A percentile compares a stretch with the other conserved stretches of the same genome.
Conservation (phyloP, 345 rosid genomes). For the Fremontodendron californicum region DNA sequence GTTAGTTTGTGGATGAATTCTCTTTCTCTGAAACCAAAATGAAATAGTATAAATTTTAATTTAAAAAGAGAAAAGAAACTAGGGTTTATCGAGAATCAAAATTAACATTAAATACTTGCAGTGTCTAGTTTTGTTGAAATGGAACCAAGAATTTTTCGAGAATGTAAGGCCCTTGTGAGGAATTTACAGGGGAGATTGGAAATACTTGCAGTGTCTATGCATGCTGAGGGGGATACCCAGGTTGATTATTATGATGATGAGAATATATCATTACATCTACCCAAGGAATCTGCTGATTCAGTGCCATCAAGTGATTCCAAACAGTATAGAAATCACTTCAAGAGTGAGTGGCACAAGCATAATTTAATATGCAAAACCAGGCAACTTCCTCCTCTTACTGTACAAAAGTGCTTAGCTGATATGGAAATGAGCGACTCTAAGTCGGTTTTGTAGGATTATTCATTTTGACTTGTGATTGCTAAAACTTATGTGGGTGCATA, state of each 20-base stretch:
- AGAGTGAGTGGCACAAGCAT: constrained; percentile 98
- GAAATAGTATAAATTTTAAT: not conserved
- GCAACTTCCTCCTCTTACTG: constrained; percentile 72
- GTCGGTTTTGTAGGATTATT: constrained; percentile 82
- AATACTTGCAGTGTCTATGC: constrained; percentile 84
- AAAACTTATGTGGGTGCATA: not conserved
- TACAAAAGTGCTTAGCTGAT: constrained; percentile 75
- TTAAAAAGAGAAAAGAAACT: not conserved
- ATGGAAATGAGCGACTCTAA: constrained; percentile 59
- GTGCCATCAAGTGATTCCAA: constrained; percentile 43
- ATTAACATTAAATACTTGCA: no score
- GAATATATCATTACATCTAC: constrained; percentile 34
- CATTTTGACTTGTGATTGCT: constrained; percentile 55
- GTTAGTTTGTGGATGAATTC: not conserved
- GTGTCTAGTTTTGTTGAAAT: no score
- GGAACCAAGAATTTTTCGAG: constrained; percentile 77
- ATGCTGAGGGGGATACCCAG: constrained; percentile 81
- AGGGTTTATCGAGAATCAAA: not conserved
- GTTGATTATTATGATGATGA: constrained; percentile 79
- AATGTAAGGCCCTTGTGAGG: constrained; percentile 75
- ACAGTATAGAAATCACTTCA: constrained; percentile 82
- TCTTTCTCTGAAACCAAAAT: not conserved
- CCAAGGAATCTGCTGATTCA: constrained; percentile 33
- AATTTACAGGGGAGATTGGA: constrained; percentile 81
- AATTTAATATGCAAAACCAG: constrained; percentile 84